Evolutionary conservation across 106 monocot genomes (phyloP), one percentile per base, ranked within the genome.

Genomic region (Dioscorea dumetorum): DNA sequence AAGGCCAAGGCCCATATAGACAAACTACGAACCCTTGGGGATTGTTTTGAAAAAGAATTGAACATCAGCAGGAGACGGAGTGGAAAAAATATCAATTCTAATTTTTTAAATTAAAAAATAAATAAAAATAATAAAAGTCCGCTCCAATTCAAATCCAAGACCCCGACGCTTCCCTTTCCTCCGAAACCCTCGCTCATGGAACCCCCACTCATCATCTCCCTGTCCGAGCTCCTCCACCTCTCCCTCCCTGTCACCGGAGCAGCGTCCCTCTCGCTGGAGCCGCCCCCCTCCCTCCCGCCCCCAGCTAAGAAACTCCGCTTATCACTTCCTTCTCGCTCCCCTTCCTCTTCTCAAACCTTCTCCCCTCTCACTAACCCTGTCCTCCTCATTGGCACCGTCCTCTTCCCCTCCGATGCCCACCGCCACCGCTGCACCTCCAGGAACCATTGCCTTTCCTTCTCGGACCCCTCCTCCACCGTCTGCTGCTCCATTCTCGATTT

Each of bases 401-500:
- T 41, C 49, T 68, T 81, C 72, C 72, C 33, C 62, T 69, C 23
- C n/a, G 9, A 33, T 12, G 54, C 15, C 19, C 63, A 52, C n/a
- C 6, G 24, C 23, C 51, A 23, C 34, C 58, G 56, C 23, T 5
- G n/a, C 41, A 15, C 50, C 0, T 86, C 73, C 63, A n/a, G 10
- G 4, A 69, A 61, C 60, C 79, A 79, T 35, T 80, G 82, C 74
- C 63, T 89, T 72, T 79, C 77, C 50, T 79, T 89, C 69, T 85
- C 80, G 53, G 89, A 82, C 56, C 58, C 50, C 32, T 64, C 82
- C 57, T 63, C 71, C 20, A 62, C 32, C 12, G 59, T 85, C 31
- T 89, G 82, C 70, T 89, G 85, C 76, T 70, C 71, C 48, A 10
- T 89, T 50, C 69, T 82, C 7, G 82, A 80, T 34, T 77, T 82